phyloP scores from a whole-genome alignment of 2,329 filamentous ascomycete species.

The Arthrobotrys pseudoclavata region DNA sequence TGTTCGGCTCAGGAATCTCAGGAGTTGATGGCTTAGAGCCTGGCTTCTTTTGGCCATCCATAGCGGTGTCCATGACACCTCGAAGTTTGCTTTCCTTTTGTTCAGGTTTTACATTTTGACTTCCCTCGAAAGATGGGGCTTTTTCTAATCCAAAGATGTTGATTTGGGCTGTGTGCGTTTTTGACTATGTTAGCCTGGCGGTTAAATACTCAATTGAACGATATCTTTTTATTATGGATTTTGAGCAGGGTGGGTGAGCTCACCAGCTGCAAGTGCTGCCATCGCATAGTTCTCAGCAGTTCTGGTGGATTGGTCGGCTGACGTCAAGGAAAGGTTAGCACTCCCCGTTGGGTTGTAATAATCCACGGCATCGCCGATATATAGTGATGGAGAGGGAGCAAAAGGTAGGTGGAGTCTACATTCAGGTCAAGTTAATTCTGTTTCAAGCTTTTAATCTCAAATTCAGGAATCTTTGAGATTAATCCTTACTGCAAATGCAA shows the following conservation, averaged over 20 bases:
- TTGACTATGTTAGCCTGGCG: background rate
- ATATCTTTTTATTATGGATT: too few relatives aligned
- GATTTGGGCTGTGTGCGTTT: conserved; percentile 9
- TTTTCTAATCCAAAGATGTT: conserved; percentile 12
- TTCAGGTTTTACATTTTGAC: background rate
- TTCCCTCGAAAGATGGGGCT: background rate
- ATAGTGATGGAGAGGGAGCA: background rate
- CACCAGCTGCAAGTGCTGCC: conserved; percentile 39
- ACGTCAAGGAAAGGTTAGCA: background rate
- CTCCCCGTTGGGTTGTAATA: background rate
- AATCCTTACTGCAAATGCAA: conserved; percentile 22
- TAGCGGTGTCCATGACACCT: background rate
- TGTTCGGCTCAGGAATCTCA: background rate
- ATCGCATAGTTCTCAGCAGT: conserved; percentile 45
- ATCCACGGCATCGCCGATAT: conserved; percentile 11
- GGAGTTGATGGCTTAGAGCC: background rate
- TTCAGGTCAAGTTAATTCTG: background rate
- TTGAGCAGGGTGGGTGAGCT: background rate
- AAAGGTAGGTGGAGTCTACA: conserved; percentile 32
- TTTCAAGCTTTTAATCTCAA: too few relatives aligned
- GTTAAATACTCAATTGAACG: too few relatives aligned
- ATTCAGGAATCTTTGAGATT: background rate
- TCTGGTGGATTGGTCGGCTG: conserved; percentile 2
- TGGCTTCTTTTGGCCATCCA: background rate
- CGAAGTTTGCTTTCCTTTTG: background rate